Evolutionary conservation across 257 asterid species (phyloP).

Genomic region (Lithospermum erythrorhizon): DNA sequence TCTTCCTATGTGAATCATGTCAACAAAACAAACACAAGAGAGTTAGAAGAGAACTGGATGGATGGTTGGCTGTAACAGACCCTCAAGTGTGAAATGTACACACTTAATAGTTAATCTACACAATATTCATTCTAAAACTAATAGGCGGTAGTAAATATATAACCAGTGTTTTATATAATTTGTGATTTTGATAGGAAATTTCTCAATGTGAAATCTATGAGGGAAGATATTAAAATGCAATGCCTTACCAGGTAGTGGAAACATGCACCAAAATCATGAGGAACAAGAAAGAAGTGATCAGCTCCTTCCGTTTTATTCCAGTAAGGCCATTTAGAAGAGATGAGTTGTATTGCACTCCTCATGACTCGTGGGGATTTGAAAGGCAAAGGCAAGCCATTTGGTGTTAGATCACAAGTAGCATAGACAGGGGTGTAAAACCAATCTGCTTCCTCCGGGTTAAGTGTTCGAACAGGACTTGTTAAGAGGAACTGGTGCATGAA

Average conservation of each 20-base stretch:
- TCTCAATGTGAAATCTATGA: background rate
- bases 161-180: background rate
- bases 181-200: background rate
- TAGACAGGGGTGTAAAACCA: conserved; percentile 91
- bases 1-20: conserved; percentile 45
- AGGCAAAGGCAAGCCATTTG: conserved; percentile 83
- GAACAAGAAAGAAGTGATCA: conserved; percentile 82
- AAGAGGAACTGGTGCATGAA: conserved; percentile 74
- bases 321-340: conserved; percentile 83
- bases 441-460: conserved; percentile 89
- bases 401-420: conserved; percentile 73
- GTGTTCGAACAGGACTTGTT: conserved; percentile 67
- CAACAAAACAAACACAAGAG: background rate
- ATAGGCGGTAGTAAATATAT: background rate
- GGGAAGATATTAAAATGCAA: conserved; percentile 1
- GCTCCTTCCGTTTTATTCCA: conserved; percentile 98
- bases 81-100: no score
- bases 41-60: background rate
- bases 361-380: conserved; percentile 85
- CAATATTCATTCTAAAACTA: no score
- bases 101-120: no score
- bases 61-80: no score
- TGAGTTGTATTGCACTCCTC: conserved; percentile 86
- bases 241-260: conserved; percentile 71
- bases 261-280: conserved; percentile 90